Evolutionary conservation across 352 stramenopile species (phyloP), one percentile per base, ranked within the genome.

Genomic region (Pilasporangium apinafurcum): DNA sequence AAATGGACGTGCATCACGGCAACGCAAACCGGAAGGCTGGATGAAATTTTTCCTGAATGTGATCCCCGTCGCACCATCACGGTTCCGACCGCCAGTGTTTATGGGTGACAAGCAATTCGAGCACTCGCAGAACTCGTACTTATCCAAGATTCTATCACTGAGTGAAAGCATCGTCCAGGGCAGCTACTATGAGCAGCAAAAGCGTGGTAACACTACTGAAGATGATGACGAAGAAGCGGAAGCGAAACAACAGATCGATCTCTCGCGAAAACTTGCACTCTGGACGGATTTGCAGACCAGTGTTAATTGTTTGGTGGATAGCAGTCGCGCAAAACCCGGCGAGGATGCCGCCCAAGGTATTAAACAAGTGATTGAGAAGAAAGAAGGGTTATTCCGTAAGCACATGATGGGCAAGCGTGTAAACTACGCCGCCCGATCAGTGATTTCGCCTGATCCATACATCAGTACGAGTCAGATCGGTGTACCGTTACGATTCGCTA

Each of bases 401-500:
- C 77, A 94, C 56, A 95, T 95, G 84, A 95, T 95, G 84, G 97
- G 97, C 37, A 99, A 99, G 77, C 96, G 97, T 52, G 97, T 99
- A 17, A 98, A 99, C 73, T 99, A 97, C 68, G 95, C 96, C 0
- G 98, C 97, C 49, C 91, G 97, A 7, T 99, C 94, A 9, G 97
- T 99, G 45, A 99, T 99, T 63, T 99, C 95, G 37, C 97, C 97
- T 2, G 97, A 99, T 46, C 96, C 96, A 29, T 99, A 99, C 74
- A 97, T 99, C 44, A 96, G 95, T 59, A 99, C 95, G n/a, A 98
- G 97, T 51, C 96, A 99, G 76, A 98, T 99, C 56, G 97, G 97
- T 51, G 84, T 99, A 13, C 97, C 97, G 2, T 62, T 98, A 14
- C 75, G 92, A 35, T 99, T 99, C 59, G 97, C 97, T 16, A 98